These are phyloP conservation scores for Phlegmacium glaucopus DNA, from an alignment of 768 basidiomycete genomes.

Conservation along the genomic window DNA sequence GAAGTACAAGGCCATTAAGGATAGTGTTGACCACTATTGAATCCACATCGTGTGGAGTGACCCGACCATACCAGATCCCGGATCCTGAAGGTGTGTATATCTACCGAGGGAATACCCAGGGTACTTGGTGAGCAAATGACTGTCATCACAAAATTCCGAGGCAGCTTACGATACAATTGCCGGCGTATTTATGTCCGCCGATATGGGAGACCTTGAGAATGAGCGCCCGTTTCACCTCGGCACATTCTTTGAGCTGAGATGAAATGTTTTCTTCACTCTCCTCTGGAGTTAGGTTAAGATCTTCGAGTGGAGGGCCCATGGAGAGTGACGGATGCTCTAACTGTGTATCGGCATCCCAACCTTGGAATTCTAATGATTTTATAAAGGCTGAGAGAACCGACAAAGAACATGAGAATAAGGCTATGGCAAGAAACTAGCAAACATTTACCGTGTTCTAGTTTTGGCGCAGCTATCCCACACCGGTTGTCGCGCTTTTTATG, in stretches of 20 bases:
- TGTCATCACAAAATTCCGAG: not conserved
- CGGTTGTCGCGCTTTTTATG: slow-evolving; percentile 92
- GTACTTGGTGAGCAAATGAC: slow-evolving; percentile 5
- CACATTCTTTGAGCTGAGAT: slow-evolving; percentile 50
- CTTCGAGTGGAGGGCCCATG: slow-evolving; percentile 58
- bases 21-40: slow-evolving; percentile 87
- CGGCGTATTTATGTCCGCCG: slow-evolving; percentile 91
- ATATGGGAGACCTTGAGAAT: slow-evolving; percentile 88
- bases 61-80: slow-evolving; percentile 91
- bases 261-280: slow-evolving; percentile 56
- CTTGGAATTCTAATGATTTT: slow-evolving; percentile 57
- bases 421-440: slow-evolving; percentile 27
- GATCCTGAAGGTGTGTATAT: slow-evolving; percentile 86
- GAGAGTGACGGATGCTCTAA: slow-evolving; percentile 53
- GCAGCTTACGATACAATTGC: slow-evolving; percentile 79
- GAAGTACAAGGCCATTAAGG: slow-evolving; percentile 77
- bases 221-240: slow-evolving; percentile 63
- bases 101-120: slow-evolving; percentile 30
- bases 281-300: slow-evolving; percentile 44
- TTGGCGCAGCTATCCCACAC: slow-evolving; percentile 83
- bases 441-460: slow-evolving; percentile 67
- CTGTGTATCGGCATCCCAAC: slow-evolving; percentile 76
- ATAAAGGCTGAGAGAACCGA: slow-evolving; percentile 48
- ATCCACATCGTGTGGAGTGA: slow-evolving; percentile 85
- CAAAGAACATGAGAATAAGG: slow-evolving; percentile 9